Evolutionary conservation across 148 eudicot species (phyloP), one percentile per base, ranked within the genome.

Genomic region (Silene uniflora): DNA sequence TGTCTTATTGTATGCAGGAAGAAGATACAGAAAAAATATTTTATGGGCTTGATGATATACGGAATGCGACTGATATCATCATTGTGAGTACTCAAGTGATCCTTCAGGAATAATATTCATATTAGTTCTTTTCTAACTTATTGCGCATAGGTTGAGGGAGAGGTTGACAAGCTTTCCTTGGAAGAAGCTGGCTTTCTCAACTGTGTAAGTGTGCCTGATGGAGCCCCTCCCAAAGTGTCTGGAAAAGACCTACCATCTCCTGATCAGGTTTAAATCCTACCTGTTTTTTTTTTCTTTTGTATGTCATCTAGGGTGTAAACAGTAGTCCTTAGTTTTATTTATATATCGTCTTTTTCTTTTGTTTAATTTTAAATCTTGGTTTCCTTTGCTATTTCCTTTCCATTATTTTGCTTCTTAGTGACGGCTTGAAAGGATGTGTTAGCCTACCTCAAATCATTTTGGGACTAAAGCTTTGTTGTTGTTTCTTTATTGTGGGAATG

Each of bases 141-240:
- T 58, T 67, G 8, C 54, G 39, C 76, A 61, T 80, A 95, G 98
- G 98, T 95, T 79, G 97, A 95, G 84, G 98, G 98, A 69, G 98
- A 95, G 88, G 90, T 95, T 55, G 98, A 95, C 79, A 95, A 95
- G 76, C 98, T 95, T 81, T 85, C 98, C 27, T 90, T 95, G 97
- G 97, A 92, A 85, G 98, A 95, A 82, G 98, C 97, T 77, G 98
- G 98, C 61, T 90, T 89, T 76, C 80, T 77, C 55, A 95, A 95
- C 75, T 94, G 98, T 78, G 96, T 95, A 52, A 90, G 96, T 83
- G 98, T 95, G 72, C 98, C 98, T 74, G 96, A 95, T 88, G 98
- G 98, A 55, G 97, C 98, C 18, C 98, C 98, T 67, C 62, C 91
- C 72, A 61, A 76, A 83, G 89, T 90, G 77, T 92, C 96, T 11